Base-by-base conservation (phyloP, 108 stramenopile species). In the Stephanodiscus minutulus region DNA sequence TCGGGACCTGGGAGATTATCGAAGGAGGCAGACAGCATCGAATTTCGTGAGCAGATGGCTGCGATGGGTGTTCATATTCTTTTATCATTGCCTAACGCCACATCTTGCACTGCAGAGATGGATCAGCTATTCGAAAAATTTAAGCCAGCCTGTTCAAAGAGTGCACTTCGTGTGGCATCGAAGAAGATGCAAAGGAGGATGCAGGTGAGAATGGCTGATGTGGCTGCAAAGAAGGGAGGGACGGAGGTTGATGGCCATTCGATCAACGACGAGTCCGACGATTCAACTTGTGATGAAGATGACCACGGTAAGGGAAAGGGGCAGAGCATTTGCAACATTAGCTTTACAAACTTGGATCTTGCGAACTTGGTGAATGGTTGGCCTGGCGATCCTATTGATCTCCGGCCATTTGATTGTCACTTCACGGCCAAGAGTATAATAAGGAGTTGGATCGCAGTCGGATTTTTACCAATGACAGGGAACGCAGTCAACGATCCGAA, bases 381-480 rank as follows among this genome's bases (percentile, higher is more conserved):
- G n/a, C 66, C 66, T 1, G 21, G 7, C 25, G 66, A 67, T 37
- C 53, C 53, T 18, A 55, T 57, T 55, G 56, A 67, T 2, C 22
- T 37, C 8, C 43, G 50, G 11, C 66, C 66, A 22, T 67, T 67
- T 57, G 52, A 67, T 21, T 28, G 8, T 15, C 22, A 20, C 24
- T 67, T 67, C 27, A 54, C 66, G 4, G 18, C 20, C 11, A 8
- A 15, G 10, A 67, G 54, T 1, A 57, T 67, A 1, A 18, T 43
- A 7, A 53, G 13, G 22, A 28, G 20, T 35, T 67, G 66, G 66
- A 27, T 36, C 2, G 46, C 43, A 5, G 66, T 67, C 2, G 66
- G 66, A 53, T 67, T 67, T 7, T 3, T 55, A 15, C 66, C 66
- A 27, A 57, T 67, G 55, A 67, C 52, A 1, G 15, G 66, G 17